Evolutionary conservation across 2,329 filamentous ascomycete genomes (phyloP).

Genomic region (Aspergillus novoparasiticus): DNA sequence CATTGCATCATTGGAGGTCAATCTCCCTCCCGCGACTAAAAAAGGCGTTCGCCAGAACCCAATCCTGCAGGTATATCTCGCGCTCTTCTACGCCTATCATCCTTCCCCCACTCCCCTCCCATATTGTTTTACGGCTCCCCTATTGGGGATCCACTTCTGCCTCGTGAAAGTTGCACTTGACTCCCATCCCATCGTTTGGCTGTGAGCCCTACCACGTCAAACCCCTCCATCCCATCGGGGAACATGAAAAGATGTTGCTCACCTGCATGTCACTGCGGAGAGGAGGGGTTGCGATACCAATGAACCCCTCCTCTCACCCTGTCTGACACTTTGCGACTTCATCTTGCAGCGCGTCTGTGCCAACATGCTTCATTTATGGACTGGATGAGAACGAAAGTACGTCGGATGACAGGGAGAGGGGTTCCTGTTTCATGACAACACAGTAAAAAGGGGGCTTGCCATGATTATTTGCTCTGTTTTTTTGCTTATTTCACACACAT

Average conservation of each 20-base stretch:
- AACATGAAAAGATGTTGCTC: constrained; percentile 12
- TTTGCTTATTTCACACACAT: not conserved
- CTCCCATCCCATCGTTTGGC: constrained; percentile 16
- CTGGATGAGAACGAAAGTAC: constrained; percentile 2
- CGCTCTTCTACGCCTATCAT: constrained; percentile 3
- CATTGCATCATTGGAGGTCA: constrained; percentile 19
- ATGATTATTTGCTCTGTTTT: not conserved
- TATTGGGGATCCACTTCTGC: constrained; percentile 15
- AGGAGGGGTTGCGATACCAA: not conserved
- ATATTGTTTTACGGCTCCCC: not conserved
- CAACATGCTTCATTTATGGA: not conserved
- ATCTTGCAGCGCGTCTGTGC: constrained; percentile 4
- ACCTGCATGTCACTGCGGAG: constrained; percentile 1
- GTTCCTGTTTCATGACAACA: constrained; percentile 11
- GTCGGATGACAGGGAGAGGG: not conserved
- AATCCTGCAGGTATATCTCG: not conserved
- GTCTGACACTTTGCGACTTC: constrained; percentile 3
- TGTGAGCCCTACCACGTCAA: constrained; percentile 24
- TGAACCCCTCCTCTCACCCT: not conserved
- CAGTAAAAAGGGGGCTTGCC: constrained; percentile 1
- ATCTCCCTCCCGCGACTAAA: constrained; percentile 9
- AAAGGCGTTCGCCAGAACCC: not conserved
- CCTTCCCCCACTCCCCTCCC: not conserved
- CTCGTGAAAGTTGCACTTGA: constrained; percentile 16
- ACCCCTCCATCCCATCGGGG: constrained; percentile 15